Base-by-base conservation (phyloP, 495 filamentous ascomycete genomes). In the Parmelia sp. region DNA sequence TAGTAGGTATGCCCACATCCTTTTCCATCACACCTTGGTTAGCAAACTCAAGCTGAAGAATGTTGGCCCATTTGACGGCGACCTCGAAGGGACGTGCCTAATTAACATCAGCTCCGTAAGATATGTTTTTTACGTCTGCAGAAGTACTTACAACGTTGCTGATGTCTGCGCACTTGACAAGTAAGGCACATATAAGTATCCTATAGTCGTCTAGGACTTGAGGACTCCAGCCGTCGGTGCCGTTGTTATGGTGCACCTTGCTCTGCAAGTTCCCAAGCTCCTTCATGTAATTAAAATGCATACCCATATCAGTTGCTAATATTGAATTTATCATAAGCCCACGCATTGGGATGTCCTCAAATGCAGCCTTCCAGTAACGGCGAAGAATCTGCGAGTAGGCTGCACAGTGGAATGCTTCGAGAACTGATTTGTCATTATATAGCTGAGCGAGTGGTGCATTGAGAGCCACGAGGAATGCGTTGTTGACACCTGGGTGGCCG, bases 121-220 rank as follows among this genome's bases (percentile, higher is more conserved):
- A 33, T 55, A 40, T 35, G 25, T 39, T 42, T 14, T 58, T 57
- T 15, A 60, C 39, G 15, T 27, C 19, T 33, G 40, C 49, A 23
- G 33, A 21, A 44, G 8, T 19, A 82, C 84, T 71, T 81, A 92
- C 90, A 69, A 98, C 95, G 72, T 98, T 98, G 76, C 94, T 96
- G 73, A 98, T 97, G 73, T 98, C 94, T 35, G 94, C 94, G 73
- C 94, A 97, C 71, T 98, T 98, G 76, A 98, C 97, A 57, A 98
- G 76, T 56, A 98, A 75, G 31, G 90, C 90, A 74, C 94, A 97
- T 5, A 87, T 74, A 44, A 97, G 79, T 3, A 88, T 87, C 67
- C 86, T 88, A 68, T 91, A 84, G 63, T 92, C 86, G 35, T 87
- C 83, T 12, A 87, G 66, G 63, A 84, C 79, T 68, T 90, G 87